Percentiles rank a stretch among this genome's conserved stretches.
These are phyloP conservation scores for Paramecium sonneborni DNA, from an alignment of 73 alveolate genomes.

Conservation along the genomic window DNA sequence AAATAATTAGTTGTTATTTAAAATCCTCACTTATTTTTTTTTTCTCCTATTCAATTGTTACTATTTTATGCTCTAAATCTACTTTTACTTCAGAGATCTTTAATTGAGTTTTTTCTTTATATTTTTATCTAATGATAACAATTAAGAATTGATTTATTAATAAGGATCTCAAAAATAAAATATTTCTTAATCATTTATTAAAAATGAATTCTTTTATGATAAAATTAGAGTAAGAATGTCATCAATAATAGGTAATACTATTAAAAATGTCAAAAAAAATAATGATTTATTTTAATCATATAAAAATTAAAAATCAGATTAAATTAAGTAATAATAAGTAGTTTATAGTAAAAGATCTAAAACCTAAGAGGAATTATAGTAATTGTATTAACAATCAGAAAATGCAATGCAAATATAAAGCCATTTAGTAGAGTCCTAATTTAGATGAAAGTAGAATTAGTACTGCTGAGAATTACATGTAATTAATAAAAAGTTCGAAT, in stretches of 20 bases:
- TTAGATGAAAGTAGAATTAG: background rate
- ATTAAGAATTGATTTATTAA: too few species aligned
- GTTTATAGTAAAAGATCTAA: background rate
- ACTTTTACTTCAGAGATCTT: background rate
- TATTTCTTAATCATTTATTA: background rate
- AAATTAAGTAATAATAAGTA: background rate
- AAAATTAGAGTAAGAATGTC: background rate
- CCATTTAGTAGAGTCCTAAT: background rate
- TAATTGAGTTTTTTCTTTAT: background rate
- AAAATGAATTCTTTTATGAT: background rate
- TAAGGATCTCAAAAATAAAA: too few species aligned
- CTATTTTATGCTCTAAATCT: background rate
- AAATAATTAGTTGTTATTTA: background rate
- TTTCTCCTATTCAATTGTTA: background rate
- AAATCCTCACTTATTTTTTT: background rate
- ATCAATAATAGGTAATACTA: background rate
- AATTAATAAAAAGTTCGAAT: background rate
- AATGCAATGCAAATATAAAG: background rate
- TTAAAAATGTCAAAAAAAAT: background rate
- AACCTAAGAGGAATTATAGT: background rate
- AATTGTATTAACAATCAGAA: background rate
- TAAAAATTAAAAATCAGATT: background rate
- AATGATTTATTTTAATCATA: background rate
- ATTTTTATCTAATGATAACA: slow-evolving; percentile 20
- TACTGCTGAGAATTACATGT: background rate